phyloP scores from a whole-genome alignment of 768 basidiomycete genomes.

The Mycena epipterygia region DNA sequence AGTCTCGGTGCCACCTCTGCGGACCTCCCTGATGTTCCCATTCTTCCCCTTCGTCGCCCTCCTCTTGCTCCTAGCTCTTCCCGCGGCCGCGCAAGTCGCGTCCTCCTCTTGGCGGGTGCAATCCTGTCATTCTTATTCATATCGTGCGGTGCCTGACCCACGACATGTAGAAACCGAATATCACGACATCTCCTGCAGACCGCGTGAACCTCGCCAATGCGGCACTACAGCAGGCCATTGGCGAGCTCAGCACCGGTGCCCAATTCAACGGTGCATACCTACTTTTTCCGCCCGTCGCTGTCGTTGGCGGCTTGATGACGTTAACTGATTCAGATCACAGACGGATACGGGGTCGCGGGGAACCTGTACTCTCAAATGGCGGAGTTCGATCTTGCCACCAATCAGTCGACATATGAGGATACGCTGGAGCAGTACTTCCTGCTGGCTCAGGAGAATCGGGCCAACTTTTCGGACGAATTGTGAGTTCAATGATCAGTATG shows the following conservation, averaged over 20 bases:
- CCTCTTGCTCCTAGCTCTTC: too few relatives aligned
- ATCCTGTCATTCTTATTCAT: too few relatives aligned
- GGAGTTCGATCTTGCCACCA: neutral
- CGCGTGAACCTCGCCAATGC: slow-evolving; percentile 31
- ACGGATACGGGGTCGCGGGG: neutral
- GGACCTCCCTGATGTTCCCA: too few relatives aligned
- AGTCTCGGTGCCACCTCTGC: too few relatives aligned
- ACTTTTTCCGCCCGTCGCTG: neutral
- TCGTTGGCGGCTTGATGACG: neutral
- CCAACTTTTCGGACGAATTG: neutral
- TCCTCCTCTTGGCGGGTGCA: too few relatives aligned
- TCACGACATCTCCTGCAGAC: slow-evolving; percentile 48
- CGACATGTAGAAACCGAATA: slow-evolving; percentile 34
- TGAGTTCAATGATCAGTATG: neutral
- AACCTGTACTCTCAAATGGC: slow-evolving; percentile 17
- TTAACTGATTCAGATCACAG: too few relatives aligned
- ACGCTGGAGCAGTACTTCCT: neutral
- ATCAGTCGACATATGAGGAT: neutral
- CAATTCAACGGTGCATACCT: neutral
- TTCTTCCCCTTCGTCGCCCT: too few relatives aligned
- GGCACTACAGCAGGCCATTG: neutral
- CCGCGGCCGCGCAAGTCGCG: too few relatives aligned
- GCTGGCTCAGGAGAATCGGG: neutral
- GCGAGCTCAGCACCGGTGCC: neutral
- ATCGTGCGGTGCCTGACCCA: too few relatives aligned